Percentiles rank a stretch among this genome's conserved stretches.
Evolutionary conservation across 257 asterid genomes (phyloP).

Genomic region (Plantago elongata): DNA sequence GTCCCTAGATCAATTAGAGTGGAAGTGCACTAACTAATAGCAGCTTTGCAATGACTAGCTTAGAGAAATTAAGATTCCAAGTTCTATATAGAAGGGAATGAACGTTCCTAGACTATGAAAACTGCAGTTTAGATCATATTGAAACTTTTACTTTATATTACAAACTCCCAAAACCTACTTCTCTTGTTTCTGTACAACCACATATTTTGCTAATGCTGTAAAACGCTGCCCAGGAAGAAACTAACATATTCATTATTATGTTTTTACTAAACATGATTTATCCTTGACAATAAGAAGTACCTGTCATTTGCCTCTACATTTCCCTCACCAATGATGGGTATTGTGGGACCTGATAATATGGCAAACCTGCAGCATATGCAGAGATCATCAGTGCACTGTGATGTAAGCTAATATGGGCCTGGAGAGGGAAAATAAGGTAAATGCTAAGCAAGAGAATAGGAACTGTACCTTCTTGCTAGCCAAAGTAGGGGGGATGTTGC

Average conservation of each 20-base stretch:
- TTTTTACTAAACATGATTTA: neutral
- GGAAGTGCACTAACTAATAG: too few species aligned
- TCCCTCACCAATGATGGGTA: constrained; percentile 98
- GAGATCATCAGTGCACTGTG: constrained; percentile 12
- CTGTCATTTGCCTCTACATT: constrained; percentile 98
- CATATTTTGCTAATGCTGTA: too few species aligned
- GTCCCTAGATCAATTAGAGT: too few species aligned
- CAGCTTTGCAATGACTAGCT: too few species aligned
- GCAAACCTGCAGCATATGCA: constrained; percentile 61
- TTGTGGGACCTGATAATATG: constrained; percentile 90
- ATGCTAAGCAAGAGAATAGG: constrained; percentile 16
- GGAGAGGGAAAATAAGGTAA: constrained; percentile 17
- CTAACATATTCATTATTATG: neutral
- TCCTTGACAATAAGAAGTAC: constrained; percentile 29
- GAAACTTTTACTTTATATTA: too few species aligned
- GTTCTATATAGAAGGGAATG: too few species aligned
- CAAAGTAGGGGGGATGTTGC: constrained; percentile 93
- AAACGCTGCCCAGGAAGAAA: neutral
- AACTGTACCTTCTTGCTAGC: constrained; percentile 78
- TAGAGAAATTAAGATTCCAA: too few species aligned
- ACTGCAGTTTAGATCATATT: too few species aligned
- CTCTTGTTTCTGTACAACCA: too few species aligned
- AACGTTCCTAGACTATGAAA: too few species aligned
- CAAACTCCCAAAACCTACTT: too few species aligned
- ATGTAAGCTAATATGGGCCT: constrained; percentile 7